These are phyloP conservation scores for Pseudocercospora eumusae DNA, from an alignment of 2,329 filamentous ascomycete species.

Conservation along the genomic window DNA sequence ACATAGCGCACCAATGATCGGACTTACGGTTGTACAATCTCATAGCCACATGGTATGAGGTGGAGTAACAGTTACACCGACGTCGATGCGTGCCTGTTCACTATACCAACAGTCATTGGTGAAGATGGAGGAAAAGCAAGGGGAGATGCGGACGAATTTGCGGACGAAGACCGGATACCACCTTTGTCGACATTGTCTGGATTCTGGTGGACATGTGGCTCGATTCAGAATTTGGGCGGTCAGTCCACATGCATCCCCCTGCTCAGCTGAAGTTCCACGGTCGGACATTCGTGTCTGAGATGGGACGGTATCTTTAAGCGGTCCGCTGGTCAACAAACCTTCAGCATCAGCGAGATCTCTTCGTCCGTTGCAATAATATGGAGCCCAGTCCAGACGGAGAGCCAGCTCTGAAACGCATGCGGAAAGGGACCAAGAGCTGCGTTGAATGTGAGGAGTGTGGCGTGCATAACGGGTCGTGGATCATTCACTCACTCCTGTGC, in stretches of 20 bases:
- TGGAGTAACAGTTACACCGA: not conserved
- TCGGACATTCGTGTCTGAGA: too few relatives aligned
- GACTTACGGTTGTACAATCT: conserved; percentile 6
- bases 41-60: not conserved
- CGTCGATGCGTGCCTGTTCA: not conserved
- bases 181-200: not conserved
- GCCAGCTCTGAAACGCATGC: conserved; percentile 26
- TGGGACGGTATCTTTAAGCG: not conserved
- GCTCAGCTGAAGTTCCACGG: too few relatives aligned
- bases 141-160: too few relatives aligned
- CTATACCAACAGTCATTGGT: not conserved
- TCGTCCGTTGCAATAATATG: conserved; percentile 1
- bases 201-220: too few relatives aligned
- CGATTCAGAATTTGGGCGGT: too few relatives aligned
- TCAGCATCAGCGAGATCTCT: too few relatives aligned
- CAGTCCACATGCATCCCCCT: too few relatives aligned
- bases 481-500: conserved; percentile 4
- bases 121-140: not conserved
- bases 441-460: conserved; percentile 33
- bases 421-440: conserved; percentile 39
- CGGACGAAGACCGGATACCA: too few relatives aligned
- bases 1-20: conserved; percentile 7
- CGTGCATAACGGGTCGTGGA: not conserved
- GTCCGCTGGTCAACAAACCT: too few relatives aligned
- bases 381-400: not conserved